Evolutionary conservation across 2,329 filamentous ascomycete genomes (phyloP), one percentile per base, ranked within the genome.

Genomic region (Fusarium poae): DNA sequence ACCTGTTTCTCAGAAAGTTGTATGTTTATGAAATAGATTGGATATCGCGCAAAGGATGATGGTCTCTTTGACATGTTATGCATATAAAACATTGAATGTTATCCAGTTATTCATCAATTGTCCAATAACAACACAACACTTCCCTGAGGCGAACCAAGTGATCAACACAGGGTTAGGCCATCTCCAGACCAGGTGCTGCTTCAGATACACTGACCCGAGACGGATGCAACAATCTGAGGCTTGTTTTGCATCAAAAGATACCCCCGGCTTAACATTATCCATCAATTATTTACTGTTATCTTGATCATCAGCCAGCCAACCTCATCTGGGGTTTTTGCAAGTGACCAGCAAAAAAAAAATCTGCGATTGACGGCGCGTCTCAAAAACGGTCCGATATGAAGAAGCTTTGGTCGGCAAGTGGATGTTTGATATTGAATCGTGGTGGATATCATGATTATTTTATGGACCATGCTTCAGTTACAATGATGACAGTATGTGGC

Each of bases 361-460:
- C 43, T 34, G 45, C 57, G 32, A 61, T 53, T 39, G 27, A 62
- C 53, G 49, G 48, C 43, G 51, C 55, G 27, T 42, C n/a, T 27
- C 65, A 29, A 46, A 70, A 64, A 70, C 67, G 67, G 67, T 60
- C 67, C 67, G 67, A 69, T 70, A 67, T 62, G 37, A 21, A 59
- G 49, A 39, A 58, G 52, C 35, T 44, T 56, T 42, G 44, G 49
- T 49, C 42, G 35, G 25, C 16, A 15, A 44, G 65, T 68, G 66
- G 56, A 49, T 62, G 54, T 62, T 61, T 66, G 44, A 65, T 50
- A 40, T 60, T 62, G 44, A 49, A 55, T 62, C 57, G 43, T 40
- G 40, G 66, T 68, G 66, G 62, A 49, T 63, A 56, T 37, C 30
- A 39, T 30, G 29, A 23, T 34, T 32, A n/a, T 48, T 60, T 48